Evolutionary conservation across 805 yeast species (phyloP), one percentile per base, ranked within the genome.

Genomic region (Wickerhamomyces rabaulensis): DNA sequence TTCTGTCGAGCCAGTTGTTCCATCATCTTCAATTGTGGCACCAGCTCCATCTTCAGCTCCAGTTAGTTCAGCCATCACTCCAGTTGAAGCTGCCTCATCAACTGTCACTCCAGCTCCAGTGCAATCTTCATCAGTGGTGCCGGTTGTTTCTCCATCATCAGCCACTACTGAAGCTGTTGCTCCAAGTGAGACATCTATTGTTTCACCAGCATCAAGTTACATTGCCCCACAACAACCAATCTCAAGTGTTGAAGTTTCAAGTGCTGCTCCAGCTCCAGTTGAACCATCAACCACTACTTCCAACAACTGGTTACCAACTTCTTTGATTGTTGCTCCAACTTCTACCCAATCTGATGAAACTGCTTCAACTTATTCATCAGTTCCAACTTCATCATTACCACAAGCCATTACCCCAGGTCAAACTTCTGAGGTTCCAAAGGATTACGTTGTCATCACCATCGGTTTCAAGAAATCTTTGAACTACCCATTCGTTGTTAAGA

Each of bases 391-490:
- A 16, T 76, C 79, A 29, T 71, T 88, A 52, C 96, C 96, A 43
- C 79, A 80, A 56, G 87, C 86, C 9, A 87, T 90, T 57, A 78
- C 89, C 0, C 95, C 96, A n/a, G 65, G 69, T 26, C 64, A 61
- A 3, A 53, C 56, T 3, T 62, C 68, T 12, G 68, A 68, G 3
- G 66, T 70, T 9, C 74, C 80, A 12, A 62, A 74, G 2, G 78
- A 77, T 47, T 77, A 78, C 58, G 70, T 74, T 43, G 64, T 81
- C 46, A 78, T 90, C 44, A 81, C 85, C 41, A 69, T 90, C 60
- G 96, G 95, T 5, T 92, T 92, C 73, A 80, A 82, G 57, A 67
- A 80, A 48, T 78, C 83, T 3, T 78, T 90, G 66, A 90, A 89
- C 65, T 92, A 91, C 66, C 87, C 88, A 42, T 88, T 86, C 62